Evolutionary conservation across 768 basidiomycete species (phyloP), one percentile per base, ranked within the genome.

Genomic region (Naganishia onofrii): DNA sequence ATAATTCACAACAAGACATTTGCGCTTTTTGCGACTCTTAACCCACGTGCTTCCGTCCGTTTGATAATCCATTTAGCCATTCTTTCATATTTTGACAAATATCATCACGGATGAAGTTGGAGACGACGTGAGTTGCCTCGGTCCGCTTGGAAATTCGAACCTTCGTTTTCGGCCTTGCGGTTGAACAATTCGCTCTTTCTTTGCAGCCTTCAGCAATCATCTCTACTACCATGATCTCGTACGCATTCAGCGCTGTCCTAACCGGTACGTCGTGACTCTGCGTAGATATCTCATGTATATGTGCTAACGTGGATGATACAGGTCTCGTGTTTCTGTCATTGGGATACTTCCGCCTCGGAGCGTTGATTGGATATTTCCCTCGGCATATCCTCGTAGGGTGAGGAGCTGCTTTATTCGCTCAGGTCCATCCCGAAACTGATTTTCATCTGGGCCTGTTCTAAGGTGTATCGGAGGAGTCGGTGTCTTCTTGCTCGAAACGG

Each of bases 321-420:
- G 89, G 89, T 23, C 78, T 93, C 23, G 84, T 90, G 0, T 96
- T 96, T 81, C 88, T 94, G 80, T 81, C 90, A n/a, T 85, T 97
- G 23, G 93, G 93, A 17, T 86, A 85, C 19, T 87, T 94, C 73
- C 87, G 87, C 54, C 85, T 97, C 15, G 95, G 95, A 2, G 85
- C 87, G 7, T 81, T 98, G 10, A 89, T 96, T 42, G 93, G 93
- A 0, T 98, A 98, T 82, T 97, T 98, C 82, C 95, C 95, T 21
- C 85, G 95, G 17, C 93, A 96, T 76, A 96, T 97, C 76, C 86
- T 97, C 32, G 91, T 99, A n/a, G 94, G 94, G 86, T 90, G 76
- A 72, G 87, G 80, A 3, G 74, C 10, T 17, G 55, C 69, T 53
- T n/a, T 32, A 7, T n/a, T n/a, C 12, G 44, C 13, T 7, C 52